These are phyloP conservation scores for Alnus glutinosa DNA, from an alignment of 306 rosid genomes.

Conservation along the genomic window DNA sequence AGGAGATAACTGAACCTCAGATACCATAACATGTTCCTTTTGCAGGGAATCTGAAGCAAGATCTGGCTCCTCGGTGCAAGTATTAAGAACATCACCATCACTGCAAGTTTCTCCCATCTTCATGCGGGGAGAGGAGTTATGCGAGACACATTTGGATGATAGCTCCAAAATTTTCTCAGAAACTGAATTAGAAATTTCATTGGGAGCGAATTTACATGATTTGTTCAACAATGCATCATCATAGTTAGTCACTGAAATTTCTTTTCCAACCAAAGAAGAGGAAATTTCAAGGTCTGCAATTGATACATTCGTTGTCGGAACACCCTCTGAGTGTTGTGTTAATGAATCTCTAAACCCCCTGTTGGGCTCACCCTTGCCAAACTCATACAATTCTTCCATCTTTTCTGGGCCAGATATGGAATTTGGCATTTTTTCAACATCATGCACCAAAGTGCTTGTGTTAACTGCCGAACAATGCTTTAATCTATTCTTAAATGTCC, in stretches of 20 bases:
- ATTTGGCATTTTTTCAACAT: constrained; percentile 33
- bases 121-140: constrained; percentile 15
- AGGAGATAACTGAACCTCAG: constrained; percentile 30
- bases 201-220: constrained; percentile 30
- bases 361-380: constrained; percentile 30
- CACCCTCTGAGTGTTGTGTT: constrained; percentile 25
- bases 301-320: constrained; percentile 5
- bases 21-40: constrained; percentile 26
- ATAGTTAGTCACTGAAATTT: constrained; percentile 23
- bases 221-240: constrained; percentile 40
- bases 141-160: constrained; percentile 21
- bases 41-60: constrained; percentile 32
- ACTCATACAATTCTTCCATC: constrained; percentile 34
- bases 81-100: constrained; percentile 27
- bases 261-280: constrained; percentile 31
- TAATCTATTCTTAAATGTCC: constrained; percentile 31
- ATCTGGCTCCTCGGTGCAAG: constrained; percentile 35
- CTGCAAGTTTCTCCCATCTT: constrained; percentile 32
- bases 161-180: constrained; percentile 24
- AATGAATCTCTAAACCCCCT: constrained; percentile 30
- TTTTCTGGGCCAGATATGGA: constrained; percentile 26
- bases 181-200: constrained; percentile 20
- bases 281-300: constrained; percentile 41
- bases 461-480: constrained; percentile 40
- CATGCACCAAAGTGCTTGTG: constrained; percentile 16